A percentile compares a stretch with the other conserved stretches of the same genome.
Evolutionary conservation across 306 rosid species (phyloP).

Genomic region (Sesbania bispinosa): DNA sequence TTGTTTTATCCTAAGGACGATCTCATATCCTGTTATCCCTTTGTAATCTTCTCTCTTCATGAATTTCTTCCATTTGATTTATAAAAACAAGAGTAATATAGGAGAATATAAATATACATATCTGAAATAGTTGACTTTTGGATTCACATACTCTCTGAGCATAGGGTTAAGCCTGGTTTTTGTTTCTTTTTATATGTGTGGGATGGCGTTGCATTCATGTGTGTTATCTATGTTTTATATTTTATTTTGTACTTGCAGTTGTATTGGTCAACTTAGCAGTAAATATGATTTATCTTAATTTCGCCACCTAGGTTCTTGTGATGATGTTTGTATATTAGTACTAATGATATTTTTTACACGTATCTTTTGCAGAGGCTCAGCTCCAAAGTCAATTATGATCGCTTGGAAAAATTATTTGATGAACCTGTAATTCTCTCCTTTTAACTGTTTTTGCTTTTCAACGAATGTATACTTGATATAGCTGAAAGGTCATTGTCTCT

Average conservation of each 20-base stretch:
- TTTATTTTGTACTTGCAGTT: background rate
- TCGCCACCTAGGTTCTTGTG: background rate
- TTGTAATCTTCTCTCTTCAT: too few relatives aligned
- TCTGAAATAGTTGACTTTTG: too few relatives aligned
- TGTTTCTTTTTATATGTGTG: background rate
- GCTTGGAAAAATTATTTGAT: conserved; percentile 43
- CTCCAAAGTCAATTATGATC: conserved; percentile 64
- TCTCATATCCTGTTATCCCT: too few relatives aligned
- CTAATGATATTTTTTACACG: background rate
- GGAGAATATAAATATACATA: too few relatives aligned
- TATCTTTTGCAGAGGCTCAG: conserved; percentile 57
- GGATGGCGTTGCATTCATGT: background rate
- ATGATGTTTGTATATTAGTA: background rate
- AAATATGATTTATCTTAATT: conserved; percentile 1
- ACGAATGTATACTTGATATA: background rate
- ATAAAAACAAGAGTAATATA: too few relatives aligned
- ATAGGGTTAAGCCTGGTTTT: too few relatives aligned
- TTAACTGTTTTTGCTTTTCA: conserved; percentile 9
- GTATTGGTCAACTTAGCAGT: background rate
- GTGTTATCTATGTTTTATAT: background rate
- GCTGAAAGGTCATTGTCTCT: background rate
- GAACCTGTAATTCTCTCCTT: conserved; percentile 42
- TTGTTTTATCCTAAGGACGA: too few relatives aligned
- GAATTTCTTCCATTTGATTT: too few relatives aligned
- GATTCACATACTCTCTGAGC: too few relatives aligned